Evolutionary conservation across 805 yeast species (phyloP), one percentile per base, ranked within the genome.

Genomic region (Metschnikowia noctiluminum): DNA sequence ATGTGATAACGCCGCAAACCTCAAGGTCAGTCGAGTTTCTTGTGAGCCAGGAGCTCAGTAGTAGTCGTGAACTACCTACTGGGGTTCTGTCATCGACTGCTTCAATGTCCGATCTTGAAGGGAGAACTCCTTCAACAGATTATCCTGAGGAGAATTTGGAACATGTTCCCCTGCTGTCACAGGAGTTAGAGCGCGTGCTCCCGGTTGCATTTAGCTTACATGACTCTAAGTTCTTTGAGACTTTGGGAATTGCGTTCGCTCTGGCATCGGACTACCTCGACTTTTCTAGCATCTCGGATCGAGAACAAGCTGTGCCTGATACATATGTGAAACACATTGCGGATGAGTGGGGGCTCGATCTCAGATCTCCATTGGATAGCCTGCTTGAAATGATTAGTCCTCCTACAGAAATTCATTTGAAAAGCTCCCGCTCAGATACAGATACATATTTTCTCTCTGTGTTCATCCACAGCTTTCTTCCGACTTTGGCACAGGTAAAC

Each of bases 401-500:
- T 31, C 13, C 34, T 11, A 11, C 2, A 3, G 34, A 31, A 31
- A 10, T 31, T 31, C 11, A 31, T 10, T 9, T 37, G 11, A 16
- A 15, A 7, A 27, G 7, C 30, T 13, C 14, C 13, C 21, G 21
- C n/a, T 30, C 35, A n/a, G 43, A 34, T n/a, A 28, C n/a, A 15
- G 57, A 54, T 41, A n/a, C 15, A 5, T 42, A 36, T 26, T 50
- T 52, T 40, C 42, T 52, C 38, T 13, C 43, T 9, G 45, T 38
- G 14, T 54, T 54, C 32, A 41, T 48, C 27, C 32, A 40, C 10
- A 28, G 48, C 13, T 54, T 54, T 38, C 54, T 54, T 7, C 58
- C 58, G n/a, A 50, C 54, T 3, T 43, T 52, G 13, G 56, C 58
- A 9, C 50, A 50, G 14, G 48, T 48, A 15, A 53, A 48, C 39